Conservation (phyloP, 495 filamentous ascomycete genomes). For the Parathielavia appendiculata region DNA sequence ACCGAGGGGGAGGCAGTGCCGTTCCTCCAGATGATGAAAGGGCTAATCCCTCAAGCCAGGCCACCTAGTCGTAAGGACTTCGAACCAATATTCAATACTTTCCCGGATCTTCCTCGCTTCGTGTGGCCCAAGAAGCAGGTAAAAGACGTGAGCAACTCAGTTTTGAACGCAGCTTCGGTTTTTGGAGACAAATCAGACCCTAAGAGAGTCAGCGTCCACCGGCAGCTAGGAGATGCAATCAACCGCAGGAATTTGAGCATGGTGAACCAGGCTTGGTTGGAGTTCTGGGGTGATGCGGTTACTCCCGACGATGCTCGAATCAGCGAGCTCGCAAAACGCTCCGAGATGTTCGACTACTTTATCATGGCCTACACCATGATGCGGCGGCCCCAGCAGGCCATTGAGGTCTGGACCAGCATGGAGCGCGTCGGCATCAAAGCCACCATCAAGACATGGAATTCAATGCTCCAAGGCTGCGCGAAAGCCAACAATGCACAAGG, state of each 20-base stretch:
- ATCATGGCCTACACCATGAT: constrained; percentile 49
- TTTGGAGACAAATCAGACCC: background rate
- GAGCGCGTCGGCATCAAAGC: constrained; percentile 46
- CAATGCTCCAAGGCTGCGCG: constrained; percentile 58
- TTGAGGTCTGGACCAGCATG: constrained; percentile 58
- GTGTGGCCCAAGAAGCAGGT: constrained; percentile 2
- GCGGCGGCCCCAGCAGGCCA: constrained; percentile 41
- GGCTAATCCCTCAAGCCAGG: constrained; percentile 6
- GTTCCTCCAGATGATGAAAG: constrained; percentile 24
- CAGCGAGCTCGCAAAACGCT: constrained; percentile 20
- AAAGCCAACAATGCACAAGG: constrained; percentile 43
- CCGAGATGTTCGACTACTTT: constrained; percentile 51
- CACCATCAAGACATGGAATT: constrained; percentile 53
- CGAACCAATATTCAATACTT: constrained; percentile 1
- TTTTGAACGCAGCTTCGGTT: background rate
- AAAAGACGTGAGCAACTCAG: background rate
- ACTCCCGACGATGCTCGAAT: constrained; percentile 18
- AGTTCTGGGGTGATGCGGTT: constrained; percentile 30
- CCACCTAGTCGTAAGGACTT: constrained; percentile 13
- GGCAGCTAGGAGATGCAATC: constrained; percentile 18
- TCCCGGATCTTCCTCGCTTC: constrained; percentile 14
- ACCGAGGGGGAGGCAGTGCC: constrained; percentile 20
- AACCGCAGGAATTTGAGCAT: constrained; percentile 15
- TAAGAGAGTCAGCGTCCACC: constrained; percentile 7
- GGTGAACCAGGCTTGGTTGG: constrained; percentile 28